phyloP scores from a whole-genome alignment of 371 early-diverging fungal species.

The Rozella allomycis region DNA sequence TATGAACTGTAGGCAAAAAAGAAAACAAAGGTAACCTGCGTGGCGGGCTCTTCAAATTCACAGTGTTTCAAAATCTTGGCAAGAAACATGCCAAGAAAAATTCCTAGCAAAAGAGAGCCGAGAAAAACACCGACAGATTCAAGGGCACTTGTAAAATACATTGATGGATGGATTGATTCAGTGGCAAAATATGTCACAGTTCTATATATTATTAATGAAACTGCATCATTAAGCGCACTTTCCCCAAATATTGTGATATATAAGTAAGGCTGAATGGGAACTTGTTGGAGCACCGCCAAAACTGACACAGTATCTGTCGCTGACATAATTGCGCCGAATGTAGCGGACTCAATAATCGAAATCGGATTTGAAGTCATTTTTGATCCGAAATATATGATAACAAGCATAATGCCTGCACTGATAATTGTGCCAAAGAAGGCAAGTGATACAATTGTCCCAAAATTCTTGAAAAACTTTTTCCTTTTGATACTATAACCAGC shows the following conservation, averaged over 20 bases:
- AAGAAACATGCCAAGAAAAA: conserved; percentile 44
- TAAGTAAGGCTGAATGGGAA: too few relatives aligned
- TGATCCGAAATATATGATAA: conserved; percentile 22
- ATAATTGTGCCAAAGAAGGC: conserved; percentile 78
- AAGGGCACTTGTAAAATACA: conserved; percentile 31
- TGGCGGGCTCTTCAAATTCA: conserved; percentile 43
- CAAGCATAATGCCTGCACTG: conserved; percentile 61
- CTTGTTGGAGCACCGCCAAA: conserved; percentile 68
- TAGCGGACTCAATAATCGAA: conserved; percentile 64
- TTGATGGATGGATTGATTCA: conserved; percentile 43
- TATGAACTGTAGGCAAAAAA: conserved; percentile 74
- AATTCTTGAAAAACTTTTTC: conserved; percentile 61
- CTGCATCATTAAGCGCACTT: conserved; percentile 77
- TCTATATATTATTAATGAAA: conserved; percentile 70
- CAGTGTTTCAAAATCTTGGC: conserved; percentile 60
- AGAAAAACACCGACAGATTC: conserved; percentile 55
- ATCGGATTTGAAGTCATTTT: conserved; percentile 9
- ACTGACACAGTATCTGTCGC: conserved; percentile 92
- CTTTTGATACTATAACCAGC: conserved; percentile 25
- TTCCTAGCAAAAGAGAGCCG: conserved; percentile 59
- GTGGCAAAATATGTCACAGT: conserved; percentile 20
- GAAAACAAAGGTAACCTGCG: conserved; percentile 59
- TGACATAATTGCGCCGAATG: conserved; percentile 73
- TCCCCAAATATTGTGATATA: conserved; percentile 88
- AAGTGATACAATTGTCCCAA: conserved; percentile 67